Percentiles rank a stretch among this genome's conserved stretches.
Evolutionary conservation across 805 yeast species (phyloP).

Genomic region (Starmerella gropengiesseri): DNA sequence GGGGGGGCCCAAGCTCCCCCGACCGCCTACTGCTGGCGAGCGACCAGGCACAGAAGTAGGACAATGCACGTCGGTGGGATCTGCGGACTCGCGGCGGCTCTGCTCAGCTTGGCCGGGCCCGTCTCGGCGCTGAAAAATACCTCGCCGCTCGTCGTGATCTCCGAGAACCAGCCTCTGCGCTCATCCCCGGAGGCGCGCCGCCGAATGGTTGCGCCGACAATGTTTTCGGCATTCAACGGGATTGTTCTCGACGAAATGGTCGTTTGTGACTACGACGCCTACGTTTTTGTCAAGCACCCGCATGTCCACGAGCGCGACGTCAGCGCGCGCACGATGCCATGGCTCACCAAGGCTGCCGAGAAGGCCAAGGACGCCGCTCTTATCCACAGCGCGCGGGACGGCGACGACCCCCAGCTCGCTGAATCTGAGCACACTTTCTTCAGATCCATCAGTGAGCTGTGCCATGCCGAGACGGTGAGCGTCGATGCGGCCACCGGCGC

Average conservation of each 20-base stretch:
- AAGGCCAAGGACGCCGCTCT: constrained; percentile 17
- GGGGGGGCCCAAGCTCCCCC: background rate
- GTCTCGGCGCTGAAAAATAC: constrained; percentile 18
- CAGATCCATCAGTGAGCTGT: constrained; percentile 29
- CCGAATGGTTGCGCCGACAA: constrained; percentile 3
- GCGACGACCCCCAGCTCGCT: constrained; percentile 4
- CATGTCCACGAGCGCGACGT: constrained; percentile 40
- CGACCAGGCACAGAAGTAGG: too few species aligned
- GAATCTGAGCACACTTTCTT: background rate
- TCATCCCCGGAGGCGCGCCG: background rate
- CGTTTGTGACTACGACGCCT: constrained; percentile 45
- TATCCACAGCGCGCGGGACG: constrained; percentile 9
- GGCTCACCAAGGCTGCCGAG: constrained; percentile 21
- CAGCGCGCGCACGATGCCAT: constrained; percentile 25
- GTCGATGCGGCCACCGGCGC: constrained; percentile 34
- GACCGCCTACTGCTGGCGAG: background rate
- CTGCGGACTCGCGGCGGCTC: background rate
- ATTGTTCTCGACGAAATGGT: constrained; percentile 16
- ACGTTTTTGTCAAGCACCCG: constrained; percentile 45
- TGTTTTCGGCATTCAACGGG: constrained; percentile 8
- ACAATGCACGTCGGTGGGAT: constrained; percentile 1
- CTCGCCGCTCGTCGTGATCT: constrained; percentile 19
- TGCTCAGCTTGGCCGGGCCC: background rate
- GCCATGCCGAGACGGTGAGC: constrained; percentile 40
- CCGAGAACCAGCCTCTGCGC: constrained; percentile 10